Percentiles rank a stretch among this genome's conserved stretches.
Conservation (phyloP, 805 yeast species). For the Zygoascus biomembranicola region DNA sequence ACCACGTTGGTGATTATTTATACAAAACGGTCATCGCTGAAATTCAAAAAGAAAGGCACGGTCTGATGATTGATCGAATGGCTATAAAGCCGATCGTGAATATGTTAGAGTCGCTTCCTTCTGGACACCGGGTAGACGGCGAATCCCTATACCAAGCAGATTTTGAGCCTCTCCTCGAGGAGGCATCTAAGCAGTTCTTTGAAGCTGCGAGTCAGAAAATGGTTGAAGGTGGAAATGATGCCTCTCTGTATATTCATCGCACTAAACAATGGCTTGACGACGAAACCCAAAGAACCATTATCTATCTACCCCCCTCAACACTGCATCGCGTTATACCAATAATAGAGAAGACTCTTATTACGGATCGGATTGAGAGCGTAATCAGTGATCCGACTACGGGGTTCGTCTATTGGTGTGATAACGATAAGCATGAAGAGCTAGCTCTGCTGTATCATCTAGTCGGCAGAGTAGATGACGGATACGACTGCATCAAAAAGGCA, state of each 20-base stretch:
- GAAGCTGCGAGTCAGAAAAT: slow-evolving; percentile 37
- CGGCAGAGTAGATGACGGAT: slow-evolving; percentile 45
- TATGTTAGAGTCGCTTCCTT: slow-evolving; percentile 54
- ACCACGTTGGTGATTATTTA: slow-evolving; percentile 44
- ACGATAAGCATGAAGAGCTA: slow-evolving; percentile 38
- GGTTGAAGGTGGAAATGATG: slow-evolving; percentile 34
- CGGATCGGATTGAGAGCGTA: slow-evolving; percentile 48
- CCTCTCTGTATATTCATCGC: slow-evolving; percentile 47
- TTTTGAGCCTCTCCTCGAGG: slow-evolving; percentile 60
- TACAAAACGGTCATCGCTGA: slow-evolving; percentile 45
- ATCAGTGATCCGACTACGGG: slow-evolving; percentile 49
- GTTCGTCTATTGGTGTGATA: slow-evolving; percentile 46
- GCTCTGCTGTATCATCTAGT: slow-evolving; percentile 41
- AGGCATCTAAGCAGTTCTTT: slow-evolving; percentile 50
- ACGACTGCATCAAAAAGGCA: slow-evolving; percentile 40
- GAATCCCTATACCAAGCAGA: slow-evolving; percentile 55
- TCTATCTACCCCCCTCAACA: slow-evolving; percentile 48
- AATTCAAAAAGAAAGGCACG: slow-evolving; percentile 48
- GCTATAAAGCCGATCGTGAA: slow-evolving; percentile 51
- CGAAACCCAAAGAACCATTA: slow-evolving; percentile 50
- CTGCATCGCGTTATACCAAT: slow-evolving; percentile 45
- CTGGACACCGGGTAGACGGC: slow-evolving; percentile 25
- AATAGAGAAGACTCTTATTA: slow-evolving; percentile 52
- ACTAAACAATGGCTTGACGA: slow-evolving; percentile 47
- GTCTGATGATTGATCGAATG: slow-evolving; percentile 48